Conservation (phyloP, 495 filamentous ascomycete genomes). For the Oidiodendron maius region DNA sequence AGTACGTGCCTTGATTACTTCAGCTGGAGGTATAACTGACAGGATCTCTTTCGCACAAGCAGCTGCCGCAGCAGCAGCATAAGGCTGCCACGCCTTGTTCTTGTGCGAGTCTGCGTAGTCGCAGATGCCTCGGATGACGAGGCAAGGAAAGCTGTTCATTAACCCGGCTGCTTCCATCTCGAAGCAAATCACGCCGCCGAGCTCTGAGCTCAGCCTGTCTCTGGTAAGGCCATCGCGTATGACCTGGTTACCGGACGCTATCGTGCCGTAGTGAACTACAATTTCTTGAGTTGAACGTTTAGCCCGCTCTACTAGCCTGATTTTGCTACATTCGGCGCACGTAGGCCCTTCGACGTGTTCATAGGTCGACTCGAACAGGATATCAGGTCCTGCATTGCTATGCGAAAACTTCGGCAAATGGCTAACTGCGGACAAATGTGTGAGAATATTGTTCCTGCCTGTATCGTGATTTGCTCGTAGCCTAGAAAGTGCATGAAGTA, state of each 20-base stretch:
- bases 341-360: constrained; percentile 17
- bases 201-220: constrained; percentile 8
- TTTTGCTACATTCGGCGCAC: constrained; percentile 17
- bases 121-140: constrained; percentile 32
- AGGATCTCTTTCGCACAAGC: constrained; percentile 28
- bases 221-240: constrained; percentile 14
- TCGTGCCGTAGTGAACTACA: constrained; percentile 26
- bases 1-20: background rate
- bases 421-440: background rate
- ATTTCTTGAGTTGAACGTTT: constrained; percentile 3
- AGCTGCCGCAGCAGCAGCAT: constrained; percentile 27
- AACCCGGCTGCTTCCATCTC: too few species aligned
- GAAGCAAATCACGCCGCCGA: constrained; percentile 27
- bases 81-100: constrained; percentile 31
- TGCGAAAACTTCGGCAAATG: constrained; percentile 9
- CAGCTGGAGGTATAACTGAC: constrained; percentile 8
- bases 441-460: background rate
- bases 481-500: constrained; percentile 17
- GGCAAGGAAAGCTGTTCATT: constrained; percentile 30
- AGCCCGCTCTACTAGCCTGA: constrained; percentile 21
- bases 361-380: constrained; percentile 26
- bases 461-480: constrained; percentile 7
- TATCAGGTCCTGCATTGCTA: constrained; percentile 19
- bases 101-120: constrained; percentile 34
- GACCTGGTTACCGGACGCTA: constrained; percentile 23